A percentile compares a stretch with the other conserved stretches of the same genome.
These are phyloP conservation scores for Cryptococcus neoformans DNA, from an alignment of 1,284 basidiomycete species.

Conservation along the genomic window DNA sequence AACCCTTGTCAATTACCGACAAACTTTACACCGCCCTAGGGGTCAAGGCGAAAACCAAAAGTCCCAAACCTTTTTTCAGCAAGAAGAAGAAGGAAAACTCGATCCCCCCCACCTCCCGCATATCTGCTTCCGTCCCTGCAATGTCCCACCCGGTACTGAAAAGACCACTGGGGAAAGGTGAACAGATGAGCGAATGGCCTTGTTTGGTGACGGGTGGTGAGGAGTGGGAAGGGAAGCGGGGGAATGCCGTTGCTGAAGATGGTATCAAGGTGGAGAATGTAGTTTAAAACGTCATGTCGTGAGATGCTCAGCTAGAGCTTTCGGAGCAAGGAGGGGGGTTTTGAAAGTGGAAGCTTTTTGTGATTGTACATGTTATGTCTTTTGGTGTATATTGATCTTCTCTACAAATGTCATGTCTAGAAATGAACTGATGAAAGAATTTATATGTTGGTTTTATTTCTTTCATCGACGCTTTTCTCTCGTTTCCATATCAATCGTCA, in stretches of 20 bases:
- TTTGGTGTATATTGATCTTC: too few species aligned
- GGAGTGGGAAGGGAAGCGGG: slow-evolving; percentile 3
- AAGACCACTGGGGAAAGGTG: not conserved
- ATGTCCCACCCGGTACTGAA: not conserved
- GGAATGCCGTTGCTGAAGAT: not conserved
- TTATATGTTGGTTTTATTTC: too few species aligned
- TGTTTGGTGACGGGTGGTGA: slow-evolving; percentile 12
- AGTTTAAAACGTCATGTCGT: slow-evolving; percentile 1
- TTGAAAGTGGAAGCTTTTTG: not conserved
- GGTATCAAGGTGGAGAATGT: not conserved
- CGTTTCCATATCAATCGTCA: too few species aligned
- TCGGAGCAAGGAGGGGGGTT: not conserved
- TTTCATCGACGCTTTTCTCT: too few species aligned
- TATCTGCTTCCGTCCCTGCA: too few species aligned
- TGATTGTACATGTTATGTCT: not conserved
- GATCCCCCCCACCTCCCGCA: too few species aligned
- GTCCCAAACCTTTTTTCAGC: not conserved
- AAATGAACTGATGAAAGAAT: too few species aligned
- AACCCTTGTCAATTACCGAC: not conserved
- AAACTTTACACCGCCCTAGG: not conserved
- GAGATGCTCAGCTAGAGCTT: not conserved
- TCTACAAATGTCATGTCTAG: too few species aligned
- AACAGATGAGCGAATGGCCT: slow-evolving; percentile 11
- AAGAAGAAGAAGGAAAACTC: not conserved
- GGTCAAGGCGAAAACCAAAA: not conserved